Base-by-base conservation (phyloP, 164 flowering plant species). In the Santalum album region DNA sequence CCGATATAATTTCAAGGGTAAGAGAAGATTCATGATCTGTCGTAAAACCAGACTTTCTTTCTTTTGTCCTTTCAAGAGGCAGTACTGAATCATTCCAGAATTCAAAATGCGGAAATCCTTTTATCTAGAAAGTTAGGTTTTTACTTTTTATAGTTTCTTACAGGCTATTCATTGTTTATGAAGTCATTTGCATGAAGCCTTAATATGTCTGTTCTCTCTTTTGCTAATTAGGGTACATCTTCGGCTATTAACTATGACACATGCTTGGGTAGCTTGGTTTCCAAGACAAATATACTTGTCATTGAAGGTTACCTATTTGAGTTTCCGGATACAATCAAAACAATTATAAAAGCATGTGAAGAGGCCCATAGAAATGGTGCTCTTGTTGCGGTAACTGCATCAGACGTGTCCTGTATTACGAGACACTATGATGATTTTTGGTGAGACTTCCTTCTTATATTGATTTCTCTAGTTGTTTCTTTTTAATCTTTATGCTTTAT, bases 221-320 rank as follows among this genome's bases (percentile, higher is more conserved):
- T 35, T 23, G 1, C 54, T 11, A n/a, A 69, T 17, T 79, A 91
- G 98, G 98, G 98, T 3, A 84, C 89, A 32, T 86, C 98, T 23
- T 84, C 98, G 29, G 60, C 77, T 44, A 69, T 88, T 29, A 69
- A 68, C 60, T 86, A 86, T 56, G 87, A 89, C 65, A 18, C 80
- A 25, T 69, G 69, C 66, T 74, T 86, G 74, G 84, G 87, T 45
- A 73, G 73, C 66, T 42, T 70, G 47, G 57, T 91, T 49, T 72
- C 91, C 27, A 86, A 82, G 70, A 74, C 95, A 54, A 84, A 72
- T 38, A 77, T 92, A 61, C 80, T 92, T 57, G 74, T 89, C n/a
- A 80, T 92, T 48, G 98, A 92, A 74, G 98, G 98, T 12, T 92
- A 92, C 70, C 64, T 92, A 59, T 92, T 92, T 62, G 98, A 88